Base-by-base conservation (phyloP, 306 rosid species). In the Crataegus laevigata region DNA sequence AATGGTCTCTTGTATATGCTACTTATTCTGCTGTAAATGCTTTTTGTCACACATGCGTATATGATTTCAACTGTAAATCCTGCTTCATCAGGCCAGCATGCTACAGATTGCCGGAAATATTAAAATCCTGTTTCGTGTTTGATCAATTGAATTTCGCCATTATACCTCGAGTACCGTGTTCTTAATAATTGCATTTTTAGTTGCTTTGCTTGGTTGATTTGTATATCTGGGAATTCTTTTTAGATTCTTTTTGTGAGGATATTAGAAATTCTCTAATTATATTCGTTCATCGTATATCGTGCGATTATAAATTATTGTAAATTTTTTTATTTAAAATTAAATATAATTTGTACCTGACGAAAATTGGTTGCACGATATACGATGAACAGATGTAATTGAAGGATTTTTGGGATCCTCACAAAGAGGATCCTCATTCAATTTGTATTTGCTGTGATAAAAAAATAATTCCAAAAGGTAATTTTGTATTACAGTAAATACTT, bases 1-100 rank as follows among this genome's bases (percentile, higher is more conserved):
- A 26, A 60, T 60, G 58, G 61, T 73, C 43, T 73, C 40, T 50
- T 80, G 88, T 82, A 84, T 50, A 84, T 79, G 82, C 38, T 60
- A 67, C 80, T 69, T 59, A 28, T 76, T 58, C 66, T 79, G 42
- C 77, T 71, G 60, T 76, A 62, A 58, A 68, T 84, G 28, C 66
- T 60, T 24, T 10, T 43, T 75, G 73, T 78, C 82, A 82, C 51
- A 43, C 73, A 47, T 73, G 70, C 67, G 75, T 55, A 79, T 65
- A 73, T 78, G 80, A 73, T 71, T 75, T 79, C 70, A 43, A 73
- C 26, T 84, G 82, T 77, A 62, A 59, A 84, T 80, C 77, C 50
- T 76, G 78, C 77, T 66, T 21, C 75, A 54, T 60, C 80, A 63
- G 83, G 21, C 64, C 64, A 42, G 69, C 70, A 77, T 47, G 25